phyloP scores from a whole-genome alignment of 257 asterid species.

The Apocynum venetum region DNA sequence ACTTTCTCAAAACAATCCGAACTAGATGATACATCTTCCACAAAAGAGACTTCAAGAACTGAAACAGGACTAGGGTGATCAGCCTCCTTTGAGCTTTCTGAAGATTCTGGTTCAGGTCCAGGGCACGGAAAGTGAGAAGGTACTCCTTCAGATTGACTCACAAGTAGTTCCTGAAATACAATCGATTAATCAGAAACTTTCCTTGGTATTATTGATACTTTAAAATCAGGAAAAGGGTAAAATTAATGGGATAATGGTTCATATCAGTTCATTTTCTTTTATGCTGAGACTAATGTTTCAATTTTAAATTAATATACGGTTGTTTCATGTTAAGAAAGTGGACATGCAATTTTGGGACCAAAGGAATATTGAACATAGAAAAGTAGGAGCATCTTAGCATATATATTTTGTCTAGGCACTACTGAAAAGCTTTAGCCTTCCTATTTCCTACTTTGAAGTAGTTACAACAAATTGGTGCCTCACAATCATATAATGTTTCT shows the following conservation, averaged over 20 bases:
- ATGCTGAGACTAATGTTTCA: neutral
- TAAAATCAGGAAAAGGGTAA: neutral
- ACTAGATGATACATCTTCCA: slow-evolving; percentile 51
- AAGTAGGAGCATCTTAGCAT: neutral
- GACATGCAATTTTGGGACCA: neutral
- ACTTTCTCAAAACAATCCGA: slow-evolving; percentile 79
- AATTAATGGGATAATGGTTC: neutral
- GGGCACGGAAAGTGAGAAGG: slow-evolving; percentile 20
- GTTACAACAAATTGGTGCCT: neutral
- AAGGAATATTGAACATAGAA: neutral
- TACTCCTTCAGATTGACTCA: slow-evolving; percentile 23
- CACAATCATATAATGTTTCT: neutral
- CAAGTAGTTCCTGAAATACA: slow-evolving; percentile 39
- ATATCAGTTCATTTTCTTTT: neutral
- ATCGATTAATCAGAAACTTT: slow-evolving; percentile 1
- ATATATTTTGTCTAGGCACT: neutral
- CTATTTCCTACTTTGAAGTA: neutral
- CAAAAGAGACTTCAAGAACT: slow-evolving; percentile 60
- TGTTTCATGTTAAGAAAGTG: neutral
- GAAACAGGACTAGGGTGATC: slow-evolving; percentile 86
- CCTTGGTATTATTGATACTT: neutral
- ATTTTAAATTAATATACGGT: neutral
- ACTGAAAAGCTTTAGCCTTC: neutral
- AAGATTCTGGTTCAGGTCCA: slow-evolving; percentile 45
- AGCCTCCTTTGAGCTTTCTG: slow-evolving; percentile 63